These are phyloP conservation scores for Nakazawaea ernobii DNA, from an alignment of 805 yeast species.

Conservation along the genomic window DNA sequence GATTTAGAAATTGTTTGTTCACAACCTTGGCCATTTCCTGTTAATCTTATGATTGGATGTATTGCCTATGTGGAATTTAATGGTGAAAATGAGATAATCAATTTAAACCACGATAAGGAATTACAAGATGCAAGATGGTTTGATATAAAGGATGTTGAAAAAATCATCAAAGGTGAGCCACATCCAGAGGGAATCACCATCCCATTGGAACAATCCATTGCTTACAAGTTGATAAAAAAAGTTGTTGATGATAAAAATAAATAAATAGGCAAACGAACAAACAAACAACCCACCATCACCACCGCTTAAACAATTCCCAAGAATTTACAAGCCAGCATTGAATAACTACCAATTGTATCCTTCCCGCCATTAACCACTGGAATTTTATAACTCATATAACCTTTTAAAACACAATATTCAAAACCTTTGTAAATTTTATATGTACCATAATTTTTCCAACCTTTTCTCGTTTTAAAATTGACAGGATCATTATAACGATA, in stretches of 20 bases:
- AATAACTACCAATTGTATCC: constrained; percentile 4
- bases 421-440: constrained; percentile 4
- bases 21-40: constrained; percentile 99
- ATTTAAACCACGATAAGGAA: constrained; percentile 81
- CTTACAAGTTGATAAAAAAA: constrained; percentile 35
- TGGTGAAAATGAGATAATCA: constrained; percentile 56
- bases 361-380: constrained; percentile 8
- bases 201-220: constrained; percentile 40
- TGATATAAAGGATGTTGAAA: constrained; percentile 44
- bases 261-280: constrained; percentile 22
- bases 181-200: constrained; percentile 33
- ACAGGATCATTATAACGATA: constrained; percentile 7
- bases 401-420: constrained; percentile 1
- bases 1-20: constrained; percentile 59
- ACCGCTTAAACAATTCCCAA: constrained; percentile 5
- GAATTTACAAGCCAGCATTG: background rate
- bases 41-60: constrained; percentile 91
- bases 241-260: constrained; percentile 15
- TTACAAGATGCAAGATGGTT: constrained; percentile 86
- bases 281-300: background rate
- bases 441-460: constrained; percentile 6
- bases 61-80: constrained; percentile 70
- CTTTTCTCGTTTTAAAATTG: constrained; percentile 3
- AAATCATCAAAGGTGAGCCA: constrained; percentile 27
- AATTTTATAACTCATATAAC: constrained; percentile 4